Conservation (phyloP, 192 early-diverging fungal genomes). For the Allomyces arbusculus region DNA sequence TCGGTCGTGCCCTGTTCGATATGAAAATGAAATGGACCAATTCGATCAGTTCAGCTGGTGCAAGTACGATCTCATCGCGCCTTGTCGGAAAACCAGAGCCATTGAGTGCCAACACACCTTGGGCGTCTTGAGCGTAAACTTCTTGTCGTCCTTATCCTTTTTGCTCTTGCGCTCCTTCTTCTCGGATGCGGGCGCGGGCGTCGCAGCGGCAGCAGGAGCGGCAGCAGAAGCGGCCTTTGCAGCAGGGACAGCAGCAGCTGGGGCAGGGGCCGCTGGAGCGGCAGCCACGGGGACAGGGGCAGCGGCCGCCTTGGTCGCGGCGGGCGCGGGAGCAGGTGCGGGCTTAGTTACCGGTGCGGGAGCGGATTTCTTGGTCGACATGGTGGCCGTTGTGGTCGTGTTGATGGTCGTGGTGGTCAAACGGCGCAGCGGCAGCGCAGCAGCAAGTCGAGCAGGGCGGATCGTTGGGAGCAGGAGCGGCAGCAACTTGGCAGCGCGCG, state of each 20-base stretch:
- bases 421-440: too few relatives aligned
- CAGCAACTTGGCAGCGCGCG: too few relatives aligned
- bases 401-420: too few relatives aligned
- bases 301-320: too few relatives aligned
- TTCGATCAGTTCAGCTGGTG: constrained; percentile 1
- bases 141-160: constrained; percentile 16
- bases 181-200: constrained; percentile 3
- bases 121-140: constrained; percentile 53
- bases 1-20: constrained; percentile 69
- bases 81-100: neutral
- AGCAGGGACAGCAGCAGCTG: constrained; percentile 10
- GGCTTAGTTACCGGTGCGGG: too few relatives aligned
- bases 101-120: constrained; percentile 24
- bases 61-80: neutral
- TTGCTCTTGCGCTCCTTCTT: constrained; percentile 5
- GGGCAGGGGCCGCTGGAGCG: too few relatives aligned
- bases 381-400: too few relatives aligned
- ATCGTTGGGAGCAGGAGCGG: too few relatives aligned
- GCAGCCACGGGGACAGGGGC: too few relatives aligned
- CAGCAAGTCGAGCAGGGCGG: too few relatives aligned
- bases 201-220: constrained; percentile 5
- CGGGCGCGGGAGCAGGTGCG: too few relatives aligned
- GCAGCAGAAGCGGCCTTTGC: constrained; percentile 11
- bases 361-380: too few relatives aligned
- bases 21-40: neutral